Conservation (phyloP, 441 rosid genomes). For the Pelargonium cotyledonis region DNA sequence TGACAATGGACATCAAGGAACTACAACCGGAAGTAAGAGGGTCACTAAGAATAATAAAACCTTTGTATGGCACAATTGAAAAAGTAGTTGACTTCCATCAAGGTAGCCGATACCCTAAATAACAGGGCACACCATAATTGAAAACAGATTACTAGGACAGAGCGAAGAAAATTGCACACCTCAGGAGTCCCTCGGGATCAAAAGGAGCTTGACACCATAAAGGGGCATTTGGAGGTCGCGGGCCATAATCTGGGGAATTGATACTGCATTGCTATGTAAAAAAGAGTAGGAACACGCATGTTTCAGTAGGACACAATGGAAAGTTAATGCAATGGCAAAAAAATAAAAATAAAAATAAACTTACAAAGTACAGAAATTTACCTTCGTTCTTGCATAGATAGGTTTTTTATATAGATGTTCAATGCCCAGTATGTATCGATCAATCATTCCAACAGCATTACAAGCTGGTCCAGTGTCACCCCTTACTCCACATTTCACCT, state of each 20-base stretch:
- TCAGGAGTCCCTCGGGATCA: conserved; percentile 84
- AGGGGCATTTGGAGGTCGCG: conserved; percentile 66
- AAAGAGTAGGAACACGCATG: neutral
- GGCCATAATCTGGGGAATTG: conserved; percentile 60
- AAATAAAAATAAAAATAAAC: neutral
- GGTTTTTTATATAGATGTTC: conserved; percentile 62
- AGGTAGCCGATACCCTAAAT: neutral
- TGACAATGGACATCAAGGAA: conserved; percentile 67
- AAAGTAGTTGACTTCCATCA: neutral
- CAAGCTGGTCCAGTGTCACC: conserved; percentile 83
- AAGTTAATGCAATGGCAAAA: neutral
- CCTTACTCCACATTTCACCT: conserved; percentile 72
- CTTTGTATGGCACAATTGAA: neutral
- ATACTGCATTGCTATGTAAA: conserved; percentile 61
- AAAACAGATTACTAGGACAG: neutral
- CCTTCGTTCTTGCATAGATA: conserved; percentile 56
- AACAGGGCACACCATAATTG: neutral
- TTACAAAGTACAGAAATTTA: conserved; percentile 4
- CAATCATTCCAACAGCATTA: conserved; percentile 73
- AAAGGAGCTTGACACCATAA: conserved; percentile 94
- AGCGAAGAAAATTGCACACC: conserved; percentile 31
- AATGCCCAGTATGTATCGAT: conserved; percentile 55
- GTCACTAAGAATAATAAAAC: conserved; percentile 9
- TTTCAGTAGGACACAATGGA: neutral
- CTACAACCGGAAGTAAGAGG: conserved; percentile 34